Conservation (phyloP, 768 basidiomycete genomes). For the Suillus americanus region DNA sequence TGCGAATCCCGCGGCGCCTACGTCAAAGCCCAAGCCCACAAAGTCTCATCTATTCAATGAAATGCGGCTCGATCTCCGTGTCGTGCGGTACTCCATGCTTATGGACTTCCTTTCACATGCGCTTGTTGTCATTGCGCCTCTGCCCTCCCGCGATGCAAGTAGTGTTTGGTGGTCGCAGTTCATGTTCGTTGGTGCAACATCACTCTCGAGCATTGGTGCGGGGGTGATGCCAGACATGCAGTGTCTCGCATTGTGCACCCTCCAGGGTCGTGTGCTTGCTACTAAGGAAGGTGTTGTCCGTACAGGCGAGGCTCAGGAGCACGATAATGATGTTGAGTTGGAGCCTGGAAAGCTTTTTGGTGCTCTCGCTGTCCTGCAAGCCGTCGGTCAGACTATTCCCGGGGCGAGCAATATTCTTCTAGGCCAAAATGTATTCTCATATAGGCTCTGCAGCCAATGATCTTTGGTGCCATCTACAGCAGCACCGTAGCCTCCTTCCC, state of each 20-base stretch:
- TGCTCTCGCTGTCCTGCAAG: slow-evolving; percentile 66
- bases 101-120: slow-evolving; percentile 66
- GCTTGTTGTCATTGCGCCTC: slow-evolving; percentile 54
- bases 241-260: slow-evolving; percentile 71
- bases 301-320: slow-evolving; percentile 11
- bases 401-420: slow-evolving; percentile 34
- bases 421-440: background rate
- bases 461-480: slow-evolving; percentile 70
- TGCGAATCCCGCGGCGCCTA: slow-evolving; percentile 28
- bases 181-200: slow-evolving; percentile 59
- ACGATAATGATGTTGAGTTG: slow-evolving; percentile 30
- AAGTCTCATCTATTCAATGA: slow-evolving; percentile 56
- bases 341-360: slow-evolving; percentile 63
- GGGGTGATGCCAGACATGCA: slow-evolving; percentile 70
- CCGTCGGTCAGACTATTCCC: slow-evolving; percentile 62
- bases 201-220: slow-evolving; percentile 62
- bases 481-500: slow-evolving; percentile 63
- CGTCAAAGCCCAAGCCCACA: slow-evolving; percentile 45
- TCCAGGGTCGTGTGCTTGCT: slow-evolving; percentile 34
- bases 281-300: slow-evolving; percentile 37
- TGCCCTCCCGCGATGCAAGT: slow-evolving; percentile 36
- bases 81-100: slow-evolving; percentile 61
- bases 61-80: slow-evolving; percentile 65
- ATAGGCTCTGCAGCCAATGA: slow-evolving; percentile 50
- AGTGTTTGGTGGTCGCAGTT: slow-evolving; percentile 32